Percentiles rank a stretch among this genome's conserved stretches.
phyloP scores from a whole-genome alignment of 83 land plant species.

The Picea abies region DNA sequence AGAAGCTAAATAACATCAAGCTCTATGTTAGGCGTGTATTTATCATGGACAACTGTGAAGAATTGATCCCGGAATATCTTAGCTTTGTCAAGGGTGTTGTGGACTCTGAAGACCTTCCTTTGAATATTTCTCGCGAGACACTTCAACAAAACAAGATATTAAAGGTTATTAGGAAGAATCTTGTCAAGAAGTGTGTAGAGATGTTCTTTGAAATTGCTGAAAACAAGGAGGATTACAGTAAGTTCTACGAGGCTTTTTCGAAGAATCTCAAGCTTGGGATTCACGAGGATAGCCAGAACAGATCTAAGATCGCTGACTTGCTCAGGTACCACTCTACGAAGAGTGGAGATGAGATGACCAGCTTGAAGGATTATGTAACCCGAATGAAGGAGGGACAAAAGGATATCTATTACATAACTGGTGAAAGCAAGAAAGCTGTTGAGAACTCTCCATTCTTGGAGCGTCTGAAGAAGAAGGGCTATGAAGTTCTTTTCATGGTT shows the following conservation, averaged over 20 bases:
- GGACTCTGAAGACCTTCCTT: conserved; percentile 54
- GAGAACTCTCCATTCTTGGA: conserved; percentile 74
- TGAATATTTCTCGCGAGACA: conserved; percentile 62
- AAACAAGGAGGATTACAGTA: conserved; percentile 62
- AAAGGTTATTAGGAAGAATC: conserved; percentile 63
- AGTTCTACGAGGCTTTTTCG: conserved; percentile 55
- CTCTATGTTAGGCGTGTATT: conserved; percentile 58
- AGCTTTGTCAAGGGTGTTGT: conserved; percentile 63
- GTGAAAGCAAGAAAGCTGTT: conserved; percentile 67
- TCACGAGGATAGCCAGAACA: conserved; percentile 71
- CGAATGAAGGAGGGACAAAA: conserved; percentile 66
- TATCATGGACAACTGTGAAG: conserved; percentile 67
- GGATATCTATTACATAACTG: conserved; percentile 61
- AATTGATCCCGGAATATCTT: conserved; percentile 58
- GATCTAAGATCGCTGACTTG: conserved; percentile 58
- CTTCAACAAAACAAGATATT: conserved; percentile 68
- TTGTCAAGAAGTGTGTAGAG: conserved; percentile 60
- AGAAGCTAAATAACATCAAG: conserved; percentile 73
- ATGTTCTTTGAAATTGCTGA: conserved; percentile 59
- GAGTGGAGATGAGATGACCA: conserved; percentile 68
- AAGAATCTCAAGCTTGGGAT: conserved; percentile 65
- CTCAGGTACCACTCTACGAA: conserved; percentile 65
- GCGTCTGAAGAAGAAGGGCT: conserved; percentile 58
- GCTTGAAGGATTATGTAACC: conserved; percentile 72
- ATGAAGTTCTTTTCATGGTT: conserved; percentile 65